Base-by-base conservation (phyloP, 2,329 filamentous ascomycete genomes). In the Calonectria pauciramosa region DNA sequence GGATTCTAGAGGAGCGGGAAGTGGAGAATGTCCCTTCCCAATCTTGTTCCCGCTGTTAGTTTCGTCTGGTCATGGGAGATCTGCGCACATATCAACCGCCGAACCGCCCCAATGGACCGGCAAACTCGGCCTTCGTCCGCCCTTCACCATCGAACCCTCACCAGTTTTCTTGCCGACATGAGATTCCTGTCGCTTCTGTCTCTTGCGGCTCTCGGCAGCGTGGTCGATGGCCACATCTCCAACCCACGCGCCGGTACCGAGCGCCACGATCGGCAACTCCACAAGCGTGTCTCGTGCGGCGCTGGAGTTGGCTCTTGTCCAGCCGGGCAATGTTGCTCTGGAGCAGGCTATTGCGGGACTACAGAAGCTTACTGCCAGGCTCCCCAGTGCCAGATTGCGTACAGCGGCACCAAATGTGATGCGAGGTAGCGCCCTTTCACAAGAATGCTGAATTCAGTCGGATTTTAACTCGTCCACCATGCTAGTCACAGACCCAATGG, bases 371-470 rank as follows among this genome's bases (percentile, higher is more conserved):
- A 80, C 68, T 86, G 84, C 52, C 80, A 76, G 14, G 84, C 83
- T 20, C 83, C 83, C 1, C 80, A 82, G 67, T 86, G 85, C 32
- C 85, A 85, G 70, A 77, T 86, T 60, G 76, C 80, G 3, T 86
- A 82, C 70, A 83, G 83, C 71, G 81, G 84, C 63, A 75, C 79
- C 3, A 77, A 69, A 28, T 86, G 85, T 77, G 83, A 85, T 59
- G 51, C 51, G 1, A 54, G 51, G 51, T 54, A 54, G 32, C 26
- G 16, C 16, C 16, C 13, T 32, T 1, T 4, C 5, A 30, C 1
- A 16, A 9, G 23, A 54, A 9, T 5, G 2, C 9, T 13, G 5
- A 30, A 18, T 30, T 6, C 18, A 8, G 8, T 9, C n/a, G 3
- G n/a, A 30, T 30, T 20, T 52, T 30, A 52, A 18, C 49, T 10